phyloP scores from a whole-genome alignment of 2,329 filamentous ascomycete genomes.

The Trichoderma guizhouense region DNA sequence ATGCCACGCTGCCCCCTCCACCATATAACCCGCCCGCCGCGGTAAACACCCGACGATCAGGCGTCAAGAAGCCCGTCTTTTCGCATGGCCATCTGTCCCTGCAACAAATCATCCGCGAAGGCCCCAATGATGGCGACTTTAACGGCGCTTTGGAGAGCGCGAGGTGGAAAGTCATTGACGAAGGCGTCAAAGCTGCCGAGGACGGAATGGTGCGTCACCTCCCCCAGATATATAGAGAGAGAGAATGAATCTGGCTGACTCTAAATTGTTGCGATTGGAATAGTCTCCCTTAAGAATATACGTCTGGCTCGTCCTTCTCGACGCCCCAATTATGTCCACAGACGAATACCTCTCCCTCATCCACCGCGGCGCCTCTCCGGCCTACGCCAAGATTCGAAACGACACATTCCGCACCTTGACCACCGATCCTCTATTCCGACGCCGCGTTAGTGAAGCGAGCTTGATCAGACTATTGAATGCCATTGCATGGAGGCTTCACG shows the following conservation, averaged over 20 bases:
- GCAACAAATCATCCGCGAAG: conserved; percentile 75
- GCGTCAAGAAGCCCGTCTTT: conserved; percentile 43
- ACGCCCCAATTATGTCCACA: conserved; percentile 78
- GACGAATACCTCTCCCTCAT: conserved; percentile 87
- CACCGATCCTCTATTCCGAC: conserved; percentile 93
- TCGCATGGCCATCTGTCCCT: conserved; percentile 60
- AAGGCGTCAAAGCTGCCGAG: conserved; percentile 71
- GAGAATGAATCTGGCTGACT: neutral
- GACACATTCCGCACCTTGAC: conserved; percentile 96
- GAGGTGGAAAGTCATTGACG: conserved; percentile 69
- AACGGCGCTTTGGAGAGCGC: conserved; percentile 64
- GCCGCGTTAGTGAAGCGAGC: conserved; percentile 91
- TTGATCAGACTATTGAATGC: conserved; percentile 93
- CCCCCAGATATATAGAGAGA: neutral
- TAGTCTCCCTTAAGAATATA: conserved; percentile 93
- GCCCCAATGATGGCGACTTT: conserved; percentile 69
- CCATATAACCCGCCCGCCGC: conserved; percentile 36
- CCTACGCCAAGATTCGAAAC: conserved; percentile 96
- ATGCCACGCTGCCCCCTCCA: conserved; percentile 49
- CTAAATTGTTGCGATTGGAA: neutral
- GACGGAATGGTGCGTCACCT: conserved; percentile 69
- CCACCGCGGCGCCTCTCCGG: conserved; percentile 88
- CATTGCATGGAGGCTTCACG: conserved; percentile 88
- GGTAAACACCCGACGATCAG: conserved; percentile 35
- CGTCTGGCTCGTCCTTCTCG: conserved; percentile 90